phyloP scores from a whole-genome alignment of 176 grass and related monocot genomes.

The Oryza coarctata region DNA sequence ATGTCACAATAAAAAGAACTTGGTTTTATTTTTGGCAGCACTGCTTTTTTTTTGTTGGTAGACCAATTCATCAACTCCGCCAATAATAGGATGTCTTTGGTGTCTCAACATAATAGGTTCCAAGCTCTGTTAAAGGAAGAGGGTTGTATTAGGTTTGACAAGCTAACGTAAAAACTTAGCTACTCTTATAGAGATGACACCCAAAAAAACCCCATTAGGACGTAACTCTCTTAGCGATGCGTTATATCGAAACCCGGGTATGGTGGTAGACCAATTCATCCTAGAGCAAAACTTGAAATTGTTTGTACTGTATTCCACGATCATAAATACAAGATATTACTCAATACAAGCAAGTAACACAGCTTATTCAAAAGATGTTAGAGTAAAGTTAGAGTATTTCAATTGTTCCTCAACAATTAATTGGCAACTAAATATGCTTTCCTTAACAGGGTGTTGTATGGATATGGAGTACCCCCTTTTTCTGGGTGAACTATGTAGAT shows the following conservation, averaged over 20 bases:
- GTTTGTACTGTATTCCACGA: not conserved
- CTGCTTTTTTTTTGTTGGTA: not conserved
- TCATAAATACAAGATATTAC: not conserved
- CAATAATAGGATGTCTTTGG: no score
- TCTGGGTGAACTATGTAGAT: not conserved
- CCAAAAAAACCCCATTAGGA: no score
- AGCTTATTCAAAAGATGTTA: not conserved
- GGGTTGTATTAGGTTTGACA: no score
- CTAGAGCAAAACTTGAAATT: not conserved
- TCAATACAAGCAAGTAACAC: not conserved
- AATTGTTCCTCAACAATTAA: not conserved
- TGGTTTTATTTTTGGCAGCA: not conserved
- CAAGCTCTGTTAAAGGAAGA: no score
- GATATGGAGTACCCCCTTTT: not conserved
- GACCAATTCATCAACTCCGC: no score
- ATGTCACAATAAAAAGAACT: not conserved
- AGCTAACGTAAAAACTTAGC: no score
- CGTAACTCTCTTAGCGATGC: no score
- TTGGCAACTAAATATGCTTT: not conserved
- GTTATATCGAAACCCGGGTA: no score
- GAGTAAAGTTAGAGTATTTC: not conserved
- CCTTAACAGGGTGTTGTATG: not conserved
- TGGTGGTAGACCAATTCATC: not conserved
- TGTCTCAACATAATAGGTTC: no score
- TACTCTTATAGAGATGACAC: no score